Percentiles rank a stretch among this genome's conserved stretches.
These are phyloP conservation scores for Trichoderma asperelloides DNA, from an alignment of 495 filamentous ascomycete genomes.

Conservation along the genomic window DNA sequence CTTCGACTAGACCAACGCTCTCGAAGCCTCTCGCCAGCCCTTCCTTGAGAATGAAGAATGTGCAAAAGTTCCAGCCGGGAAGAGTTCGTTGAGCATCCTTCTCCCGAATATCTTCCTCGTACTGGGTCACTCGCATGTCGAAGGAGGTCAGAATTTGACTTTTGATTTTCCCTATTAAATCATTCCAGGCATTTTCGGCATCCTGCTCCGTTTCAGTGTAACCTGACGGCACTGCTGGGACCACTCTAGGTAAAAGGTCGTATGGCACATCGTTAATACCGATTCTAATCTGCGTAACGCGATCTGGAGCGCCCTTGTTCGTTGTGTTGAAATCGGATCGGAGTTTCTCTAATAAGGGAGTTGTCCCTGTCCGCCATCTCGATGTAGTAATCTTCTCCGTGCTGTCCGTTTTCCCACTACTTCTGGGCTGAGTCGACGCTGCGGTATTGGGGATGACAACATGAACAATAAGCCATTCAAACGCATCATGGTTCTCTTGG, in stretches of 20 bases:
- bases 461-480: conserved; percentile 93
- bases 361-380: conserved; percentile 71
- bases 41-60: conserved; percentile 96
- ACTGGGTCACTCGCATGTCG: conserved; percentile 82
- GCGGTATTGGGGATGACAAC: conserved; percentile 75
- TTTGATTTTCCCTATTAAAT: conserved; percentile 81
- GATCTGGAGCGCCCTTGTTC: conserved; percentile 67
- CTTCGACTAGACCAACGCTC: conserved; percentile 90
- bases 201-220: conserved; percentile 59
- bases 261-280: conserved; percentile 53
- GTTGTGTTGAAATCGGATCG: conserved; percentile 85
- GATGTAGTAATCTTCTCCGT: conserved; percentile 38
- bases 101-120: conserved; percentile 94
- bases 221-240: conserved; percentile 47
- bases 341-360: conserved; percentile 81
- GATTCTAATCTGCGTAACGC: conserved; percentile 78
- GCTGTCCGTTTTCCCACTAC: conserved; percentile 31
- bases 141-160: conserved; percentile 81
- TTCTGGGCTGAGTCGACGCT: conserved; percentile 59
- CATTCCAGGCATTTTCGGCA: conserved; percentile 64
- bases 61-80: conserved; percentile 98
- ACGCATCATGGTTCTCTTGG: conserved; percentile 83
- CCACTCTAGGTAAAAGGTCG: conserved; percentile 44
- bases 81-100: conserved; percentile 79
- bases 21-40: conserved; percentile 90